These are phyloP conservation scores for Golubevia sp. DNA, from an alignment of 1,284 basidiomycete species.

Conservation along the genomic window DNA sequence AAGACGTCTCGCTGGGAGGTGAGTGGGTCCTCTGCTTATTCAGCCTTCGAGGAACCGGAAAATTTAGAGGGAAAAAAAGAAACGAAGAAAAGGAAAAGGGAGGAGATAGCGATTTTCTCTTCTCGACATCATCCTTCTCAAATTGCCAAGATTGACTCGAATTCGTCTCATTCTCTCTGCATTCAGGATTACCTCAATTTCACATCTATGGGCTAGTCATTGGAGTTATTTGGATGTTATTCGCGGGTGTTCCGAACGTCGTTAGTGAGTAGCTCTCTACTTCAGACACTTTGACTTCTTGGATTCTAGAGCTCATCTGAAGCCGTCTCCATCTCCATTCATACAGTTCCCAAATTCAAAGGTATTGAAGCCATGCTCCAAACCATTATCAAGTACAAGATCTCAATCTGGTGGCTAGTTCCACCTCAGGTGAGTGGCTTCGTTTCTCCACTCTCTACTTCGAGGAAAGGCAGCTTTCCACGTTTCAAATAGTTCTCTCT, in stretches of 20 bases:
- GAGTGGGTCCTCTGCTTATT: too few relatives aligned
- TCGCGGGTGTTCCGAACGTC: conserved; percentile 18
- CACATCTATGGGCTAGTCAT: conserved; percentile 32
- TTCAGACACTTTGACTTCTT: too few relatives aligned
- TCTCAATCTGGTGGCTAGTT: conserved; percentile 19
- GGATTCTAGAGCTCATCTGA: too few relatives aligned
- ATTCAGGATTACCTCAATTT: conserved; percentile 33
- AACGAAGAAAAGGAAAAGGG: too few relatives aligned
- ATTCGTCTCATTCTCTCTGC: too few relatives aligned
- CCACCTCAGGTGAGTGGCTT: conserved; percentile 9
- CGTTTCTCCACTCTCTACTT: not conserved
- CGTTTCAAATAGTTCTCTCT: not conserved
- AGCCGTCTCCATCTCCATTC: too few relatives aligned
- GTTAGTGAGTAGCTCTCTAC: not conserved
- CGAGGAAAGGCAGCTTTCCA: not conserved
- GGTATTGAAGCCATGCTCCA: conserved; percentile 45
- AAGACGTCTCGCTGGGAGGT: conserved; percentile 36
- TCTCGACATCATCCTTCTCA: too few relatives aligned
- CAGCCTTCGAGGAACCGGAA: too few relatives aligned
- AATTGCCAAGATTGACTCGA: too few relatives aligned
- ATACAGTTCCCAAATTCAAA: conserved; percentile 36
- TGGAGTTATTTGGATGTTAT: conserved; percentile 13
- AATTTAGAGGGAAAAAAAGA: too few relatives aligned
- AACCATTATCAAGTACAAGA: conserved; percentile 30
- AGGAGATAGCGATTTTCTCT: too few relatives aligned